phyloP scores from a whole-genome alignment of 2,329 filamentous ascomycete genomes.

The Podosphaera fusca region DNA sequence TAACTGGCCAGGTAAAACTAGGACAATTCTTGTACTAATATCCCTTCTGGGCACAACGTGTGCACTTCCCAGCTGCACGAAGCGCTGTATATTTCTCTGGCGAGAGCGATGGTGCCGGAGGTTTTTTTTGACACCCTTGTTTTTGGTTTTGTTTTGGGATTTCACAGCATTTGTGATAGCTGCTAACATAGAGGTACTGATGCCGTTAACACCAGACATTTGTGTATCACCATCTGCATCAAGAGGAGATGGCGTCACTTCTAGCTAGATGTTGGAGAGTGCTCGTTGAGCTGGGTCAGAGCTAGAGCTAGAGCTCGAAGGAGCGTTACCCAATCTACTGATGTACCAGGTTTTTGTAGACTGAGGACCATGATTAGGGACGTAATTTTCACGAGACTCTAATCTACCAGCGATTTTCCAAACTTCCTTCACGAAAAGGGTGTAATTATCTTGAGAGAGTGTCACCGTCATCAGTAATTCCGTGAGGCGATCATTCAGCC shows the following conservation, averaged over 20 bases:
- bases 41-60: no score
- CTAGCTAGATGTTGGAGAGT: not conserved
- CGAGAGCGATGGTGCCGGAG: not conserved
- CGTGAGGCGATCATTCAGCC: not conserved
- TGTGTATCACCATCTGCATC: not conserved
- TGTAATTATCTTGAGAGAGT: not conserved
- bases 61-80: no score
- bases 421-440: not conserved
- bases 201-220: no score
- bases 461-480: not conserved
- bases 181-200: not conserved
- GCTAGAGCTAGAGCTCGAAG: not conserved
- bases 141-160: not conserved
- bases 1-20: not conserved
- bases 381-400: no score
- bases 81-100: not conserved
- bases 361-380: no score
- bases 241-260: not conserved
- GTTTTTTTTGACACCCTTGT: not conserved
- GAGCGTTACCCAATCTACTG: not conserved
- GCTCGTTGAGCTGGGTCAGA: not conserved
- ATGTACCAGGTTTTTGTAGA: not conserved
- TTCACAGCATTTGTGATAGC: not conserved
- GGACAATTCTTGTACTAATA: not conserved
- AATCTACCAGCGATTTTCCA: not conserved